Evolutionary conservation across 805 yeast species (phyloP).

Genomic region (Pichia eremophila): DNA sequence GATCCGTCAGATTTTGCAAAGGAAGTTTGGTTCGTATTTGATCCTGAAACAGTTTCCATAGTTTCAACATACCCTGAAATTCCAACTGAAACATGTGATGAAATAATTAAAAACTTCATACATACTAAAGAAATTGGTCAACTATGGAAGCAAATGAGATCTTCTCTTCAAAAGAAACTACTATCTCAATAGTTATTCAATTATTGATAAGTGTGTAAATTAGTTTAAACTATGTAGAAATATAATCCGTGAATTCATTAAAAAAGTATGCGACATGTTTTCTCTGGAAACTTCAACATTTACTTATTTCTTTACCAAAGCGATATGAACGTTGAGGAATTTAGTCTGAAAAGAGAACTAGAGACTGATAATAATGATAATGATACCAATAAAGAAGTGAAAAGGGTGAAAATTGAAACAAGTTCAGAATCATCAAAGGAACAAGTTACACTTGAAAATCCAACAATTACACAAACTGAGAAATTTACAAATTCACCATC

Average conservation of each 20-base stretch:
- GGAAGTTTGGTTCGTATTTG: slow-evolving; percentile 35
- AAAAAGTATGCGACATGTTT: no score
- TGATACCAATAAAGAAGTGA: background rate
- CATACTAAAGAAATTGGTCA: slow-evolving; percentile 24
- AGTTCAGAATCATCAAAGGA: no score
- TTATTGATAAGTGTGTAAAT: background rate
- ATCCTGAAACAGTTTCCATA: slow-evolving; percentile 29
- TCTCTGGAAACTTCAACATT: no score
- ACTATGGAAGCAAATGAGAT: slow-evolving; percentile 27
- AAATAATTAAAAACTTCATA: slow-evolving; percentile 9
- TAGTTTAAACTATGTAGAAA: background rate
- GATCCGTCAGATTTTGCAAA: slow-evolving; percentile 36
- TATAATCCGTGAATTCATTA: background rate
- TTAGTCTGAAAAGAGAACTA: background rate
- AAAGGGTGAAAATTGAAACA: background rate
- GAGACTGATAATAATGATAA: background rate
- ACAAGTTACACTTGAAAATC: background rate
- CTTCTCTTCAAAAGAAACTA: slow-evolving; percentile 12
- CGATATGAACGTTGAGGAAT: background rate
- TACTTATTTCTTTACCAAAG: no score
- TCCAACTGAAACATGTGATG: background rate
- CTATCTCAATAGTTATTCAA: background rate
- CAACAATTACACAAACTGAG: background rate
- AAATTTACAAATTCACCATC: slow-evolving; percentile 9
- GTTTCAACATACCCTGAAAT: slow-evolving; percentile 27